Conservation (phyloP, 345 rosid species). For the Dipteronia sinensis region DNA sequence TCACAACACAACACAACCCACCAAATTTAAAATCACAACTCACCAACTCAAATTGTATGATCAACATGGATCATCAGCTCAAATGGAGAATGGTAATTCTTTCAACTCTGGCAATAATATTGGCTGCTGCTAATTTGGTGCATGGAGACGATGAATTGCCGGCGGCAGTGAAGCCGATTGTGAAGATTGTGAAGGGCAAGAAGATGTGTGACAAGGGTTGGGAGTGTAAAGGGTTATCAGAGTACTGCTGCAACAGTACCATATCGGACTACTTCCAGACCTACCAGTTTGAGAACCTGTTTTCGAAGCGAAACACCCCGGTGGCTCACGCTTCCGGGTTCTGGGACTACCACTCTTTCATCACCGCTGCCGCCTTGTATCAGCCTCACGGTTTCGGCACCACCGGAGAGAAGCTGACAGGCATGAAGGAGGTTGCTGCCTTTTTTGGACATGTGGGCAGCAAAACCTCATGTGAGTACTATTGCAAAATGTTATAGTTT, state of each 20-base stretch:
- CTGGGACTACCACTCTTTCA: constrained; percentile 78
- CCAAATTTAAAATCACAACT: not conserved
- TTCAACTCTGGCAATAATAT: constrained; percentile 20
- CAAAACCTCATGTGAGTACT: constrained; percentile 69
- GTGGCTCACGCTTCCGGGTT: constrained; percentile 81
- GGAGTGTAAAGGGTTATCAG: constrained; percentile 74
- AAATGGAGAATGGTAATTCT: constrained; percentile 26
- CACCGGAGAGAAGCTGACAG: constrained; percentile 54
- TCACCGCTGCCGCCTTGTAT: constrained; percentile 61
- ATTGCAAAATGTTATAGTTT: no score
- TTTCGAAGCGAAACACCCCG: constrained; percentile 65
- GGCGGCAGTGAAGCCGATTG: constrained; percentile 49
- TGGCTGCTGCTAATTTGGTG: constrained; percentile 18
- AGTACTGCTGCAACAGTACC: constrained; percentile 68
- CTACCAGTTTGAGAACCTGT: constrained; percentile 74
- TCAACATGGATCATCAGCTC: constrained; percentile 35
- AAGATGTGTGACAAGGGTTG: constrained; percentile 69
- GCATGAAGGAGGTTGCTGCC: constrained; percentile 68
- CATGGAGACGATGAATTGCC: constrained; percentile 24
- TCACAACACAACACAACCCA: not conserved
- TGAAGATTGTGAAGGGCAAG: constrained; percentile 68
- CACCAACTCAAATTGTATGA: not conserved
- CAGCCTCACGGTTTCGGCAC: constrained; percentile 81
- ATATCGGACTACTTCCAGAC: constrained; percentile 69
- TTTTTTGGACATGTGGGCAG: constrained; percentile 86